Percentiles rank a stretch among this genome's conserved stretches.
phyloP scores from a whole-genome alignment of 2,329 filamentous ascomycete genomes.

The Arthrobotrys musiformis region DNA sequence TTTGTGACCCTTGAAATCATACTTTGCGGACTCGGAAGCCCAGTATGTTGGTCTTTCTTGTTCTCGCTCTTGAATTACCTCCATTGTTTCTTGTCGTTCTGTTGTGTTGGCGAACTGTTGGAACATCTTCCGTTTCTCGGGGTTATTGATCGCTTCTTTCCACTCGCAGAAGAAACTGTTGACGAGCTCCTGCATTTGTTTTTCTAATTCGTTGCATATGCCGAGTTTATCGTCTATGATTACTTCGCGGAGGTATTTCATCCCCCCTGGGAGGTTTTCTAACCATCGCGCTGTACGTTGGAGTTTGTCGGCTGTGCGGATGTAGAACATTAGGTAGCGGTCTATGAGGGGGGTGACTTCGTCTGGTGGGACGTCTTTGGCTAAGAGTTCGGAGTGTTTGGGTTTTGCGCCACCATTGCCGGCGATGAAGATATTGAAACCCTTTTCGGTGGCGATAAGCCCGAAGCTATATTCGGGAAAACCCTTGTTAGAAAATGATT shows the following conservation, averaged over 20 bases:
- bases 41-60: constrained; percentile 81
- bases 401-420: constrained; percentile 91
- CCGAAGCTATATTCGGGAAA: constrained; percentile 74
- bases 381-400: constrained; percentile 81
- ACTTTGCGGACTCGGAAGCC: constrained; percentile 73
- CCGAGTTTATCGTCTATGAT: constrained; percentile 86
- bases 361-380: constrained; percentile 84
- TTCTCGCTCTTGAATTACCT: constrained; percentile 76
- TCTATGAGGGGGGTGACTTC: constrained; percentile 86
- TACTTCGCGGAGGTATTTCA: constrained; percentile 83
- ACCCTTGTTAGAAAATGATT: neutral
- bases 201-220: constrained; percentile 83
- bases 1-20: constrained; percentile 77
- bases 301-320: constrained; percentile 88
- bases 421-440: constrained; percentile 90
- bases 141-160: constrained; percentile 80
- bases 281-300: constrained; percentile 91
- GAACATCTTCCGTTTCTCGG: constrained; percentile 76
- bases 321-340: constrained; percentile 92
- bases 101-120: constrained; percentile 84
- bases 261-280: constrained; percentile 82
- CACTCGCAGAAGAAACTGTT: constrained; percentile 90
- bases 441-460: constrained; percentile 89
- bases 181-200: constrained; percentile 87
- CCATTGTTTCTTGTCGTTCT: constrained; percentile 76